phyloP scores from a whole-genome alignment of 345 rosid genomes.

The Syzygium aromaticum region DNA sequence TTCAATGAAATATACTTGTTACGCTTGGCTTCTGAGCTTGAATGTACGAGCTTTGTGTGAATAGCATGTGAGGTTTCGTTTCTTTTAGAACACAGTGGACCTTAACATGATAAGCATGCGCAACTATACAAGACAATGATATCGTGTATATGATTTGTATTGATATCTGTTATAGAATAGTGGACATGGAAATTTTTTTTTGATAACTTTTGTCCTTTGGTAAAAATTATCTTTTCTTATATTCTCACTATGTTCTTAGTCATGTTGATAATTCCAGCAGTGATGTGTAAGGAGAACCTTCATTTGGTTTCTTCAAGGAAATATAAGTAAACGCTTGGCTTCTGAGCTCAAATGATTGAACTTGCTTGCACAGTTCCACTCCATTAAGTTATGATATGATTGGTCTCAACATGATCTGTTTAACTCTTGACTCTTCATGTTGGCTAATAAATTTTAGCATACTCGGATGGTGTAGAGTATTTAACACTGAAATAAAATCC shows the following conservation, averaged over 20 bases:
- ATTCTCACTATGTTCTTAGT: background rate
- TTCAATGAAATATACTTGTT: constrained; percentile 32
- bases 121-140: background rate
- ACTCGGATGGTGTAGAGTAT: background rate
- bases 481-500: background rate
- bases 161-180: background rate
- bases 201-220: background rate
- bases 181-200: background rate
- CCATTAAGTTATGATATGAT: background rate
- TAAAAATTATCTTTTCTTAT: background rate
- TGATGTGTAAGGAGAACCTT: constrained; percentile 37
- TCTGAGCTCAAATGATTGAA: constrained; percentile 1
- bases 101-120: background rate
- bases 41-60: background rate
- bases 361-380: background rate
- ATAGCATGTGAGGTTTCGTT: too few relatives aligned
- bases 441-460: background rate
- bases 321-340: constrained; percentile 36
- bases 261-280: constrained; percentile 1
- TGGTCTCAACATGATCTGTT: background rate
- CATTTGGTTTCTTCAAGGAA: constrained; percentile 26
- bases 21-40: constrained; percentile 28
- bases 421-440: background rate
- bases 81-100: background rate
- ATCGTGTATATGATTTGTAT: background rate